Conservation (phyloP, 2,329 filamentous ascomycete species). For the Exophiala calicioides region DNA sequence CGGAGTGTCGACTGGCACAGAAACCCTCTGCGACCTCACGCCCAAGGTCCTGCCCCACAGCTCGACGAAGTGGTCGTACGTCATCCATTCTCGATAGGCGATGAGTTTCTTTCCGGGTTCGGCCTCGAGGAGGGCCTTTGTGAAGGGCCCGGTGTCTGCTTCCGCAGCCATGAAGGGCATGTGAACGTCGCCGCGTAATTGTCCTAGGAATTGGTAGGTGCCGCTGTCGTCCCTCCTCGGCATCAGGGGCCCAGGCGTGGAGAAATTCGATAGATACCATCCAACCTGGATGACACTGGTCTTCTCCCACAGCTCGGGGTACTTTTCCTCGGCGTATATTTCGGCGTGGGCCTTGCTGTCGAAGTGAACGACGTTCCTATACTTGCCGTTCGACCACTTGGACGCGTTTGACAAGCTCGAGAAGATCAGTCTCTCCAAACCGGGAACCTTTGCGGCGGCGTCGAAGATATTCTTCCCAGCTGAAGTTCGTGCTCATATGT, state of each 20-base stretch:
- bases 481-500: conserved; percentile 53
- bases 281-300: conserved; percentile 38
- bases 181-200: conserved; percentile 17
- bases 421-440: conserved; percentile 51
- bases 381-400: conserved; percentile 49
- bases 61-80: conserved; percentile 37
- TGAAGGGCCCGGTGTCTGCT: conserved; percentile 47
- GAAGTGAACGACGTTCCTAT: conserved; percentile 55
- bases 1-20: conserved; percentile 38
- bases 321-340: conserved; percentile 45
- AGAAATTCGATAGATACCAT: conserved; percentile 8
- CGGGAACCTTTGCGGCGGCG: conserved; percentile 49
- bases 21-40: conserved; percentile 37
- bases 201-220: conserved; percentile 7
- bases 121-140: conserved; percentile 47
- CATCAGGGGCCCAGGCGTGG: background rate
- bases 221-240: conserved; percentile 11
- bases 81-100: conserved; percentile 47
- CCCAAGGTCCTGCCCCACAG: conserved; percentile 43
- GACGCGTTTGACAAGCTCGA: conserved; percentile 55
- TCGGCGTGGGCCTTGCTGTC: conserved; percentile 57
- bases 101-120: conserved; percentile 44
- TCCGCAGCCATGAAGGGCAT: conserved; percentile 46
- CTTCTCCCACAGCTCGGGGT: conserved; percentile 51
- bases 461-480: conserved; percentile 60